Percentiles rank a stretch among this genome's conserved stretches.
Evolutionary conservation across 1,139 yeast species (phyloP).

Genomic region (Blastobotrys malaysiensis): DNA sequence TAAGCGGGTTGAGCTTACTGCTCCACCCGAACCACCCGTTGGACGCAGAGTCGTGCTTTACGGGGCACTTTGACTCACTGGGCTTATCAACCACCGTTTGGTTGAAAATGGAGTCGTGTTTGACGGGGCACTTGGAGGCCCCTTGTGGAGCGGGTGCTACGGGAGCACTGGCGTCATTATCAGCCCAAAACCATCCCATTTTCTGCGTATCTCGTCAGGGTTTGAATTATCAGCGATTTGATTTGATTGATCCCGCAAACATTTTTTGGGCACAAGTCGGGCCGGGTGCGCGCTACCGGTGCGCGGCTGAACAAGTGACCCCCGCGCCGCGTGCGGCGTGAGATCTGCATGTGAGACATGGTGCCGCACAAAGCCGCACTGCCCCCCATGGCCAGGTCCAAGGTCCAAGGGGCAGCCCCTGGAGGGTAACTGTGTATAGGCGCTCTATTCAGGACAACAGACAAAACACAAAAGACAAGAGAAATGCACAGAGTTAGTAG

Average conservation of each 20-base stretch:
- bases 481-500: background rate
- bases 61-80: slow-evolving; percentile 16
- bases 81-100: slow-evolving; percentile 14
- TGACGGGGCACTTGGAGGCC: slow-evolving; percentile 20
- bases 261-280: background rate
- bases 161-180: background rate
- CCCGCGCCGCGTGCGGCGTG: too few relatives aligned
- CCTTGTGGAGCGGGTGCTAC: background rate
- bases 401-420: background rate
- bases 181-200: slow-evolving; percentile 88
- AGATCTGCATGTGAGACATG: too few relatives aligned
- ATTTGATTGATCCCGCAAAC: background rate
- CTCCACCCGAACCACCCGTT: slow-evolving; percentile 9
- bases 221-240: background rate
- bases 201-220: background rate
- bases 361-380: background rate
- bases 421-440: too few relatives aligned
- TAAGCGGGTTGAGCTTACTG: slow-evolving; percentile 53
- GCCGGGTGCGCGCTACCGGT: background rate
- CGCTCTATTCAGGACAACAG: too few relatives aligned
- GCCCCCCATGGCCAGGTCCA: too few relatives aligned
- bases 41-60: slow-evolving; percentile 13
- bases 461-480: background rate
- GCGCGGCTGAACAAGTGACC: background rate
- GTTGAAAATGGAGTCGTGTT: slow-evolving; percentile 8